These are phyloP conservation scores for Boletales sp. DNA, from an alignment of 768 basidiomycete species.

Conservation along the genomic window DNA sequence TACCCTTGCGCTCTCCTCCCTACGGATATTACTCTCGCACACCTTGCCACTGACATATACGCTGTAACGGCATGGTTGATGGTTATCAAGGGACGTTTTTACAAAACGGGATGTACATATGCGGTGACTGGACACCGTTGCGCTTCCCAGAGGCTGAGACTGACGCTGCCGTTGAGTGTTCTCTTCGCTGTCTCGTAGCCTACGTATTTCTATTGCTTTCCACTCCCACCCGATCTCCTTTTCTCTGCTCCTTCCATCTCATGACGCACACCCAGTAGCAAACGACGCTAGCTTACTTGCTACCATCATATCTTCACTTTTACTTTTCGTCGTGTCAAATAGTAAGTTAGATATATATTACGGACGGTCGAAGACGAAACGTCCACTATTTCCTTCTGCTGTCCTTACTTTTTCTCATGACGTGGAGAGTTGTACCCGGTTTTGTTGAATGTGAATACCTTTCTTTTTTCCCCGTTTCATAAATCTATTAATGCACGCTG, in stretches of 20 bases:
- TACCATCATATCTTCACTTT: not conserved
- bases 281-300: slow-evolving; percentile 1
- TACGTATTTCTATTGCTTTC: not conserved
- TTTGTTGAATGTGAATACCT: not conserved
- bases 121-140: not conserved
- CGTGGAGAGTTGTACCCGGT: not conserved
- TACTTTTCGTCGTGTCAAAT: not conserved
- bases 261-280: not conserved
- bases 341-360: slow-evolving; percentile 8
- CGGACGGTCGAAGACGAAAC: not conserved
- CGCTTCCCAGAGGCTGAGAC: not conserved
- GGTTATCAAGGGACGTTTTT: not conserved
- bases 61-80: not conserved
- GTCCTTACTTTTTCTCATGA: not conserved
- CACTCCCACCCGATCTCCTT: not conserved
- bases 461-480: no score
- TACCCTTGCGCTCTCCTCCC: not conserved
- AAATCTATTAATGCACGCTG: not conserved
- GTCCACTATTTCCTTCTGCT: not conserved
- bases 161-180: not conserved
- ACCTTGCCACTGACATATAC: not conserved
- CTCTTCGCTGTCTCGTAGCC: not conserved
- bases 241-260: not conserved
- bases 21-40: not conserved
- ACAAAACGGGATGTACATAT: not conserved